Evolutionary conservation across 1,284 basidiomycete genomes (phyloP), one percentile per base, ranked within the genome.

Genomic region (Leccinum angustisporum): DNA sequence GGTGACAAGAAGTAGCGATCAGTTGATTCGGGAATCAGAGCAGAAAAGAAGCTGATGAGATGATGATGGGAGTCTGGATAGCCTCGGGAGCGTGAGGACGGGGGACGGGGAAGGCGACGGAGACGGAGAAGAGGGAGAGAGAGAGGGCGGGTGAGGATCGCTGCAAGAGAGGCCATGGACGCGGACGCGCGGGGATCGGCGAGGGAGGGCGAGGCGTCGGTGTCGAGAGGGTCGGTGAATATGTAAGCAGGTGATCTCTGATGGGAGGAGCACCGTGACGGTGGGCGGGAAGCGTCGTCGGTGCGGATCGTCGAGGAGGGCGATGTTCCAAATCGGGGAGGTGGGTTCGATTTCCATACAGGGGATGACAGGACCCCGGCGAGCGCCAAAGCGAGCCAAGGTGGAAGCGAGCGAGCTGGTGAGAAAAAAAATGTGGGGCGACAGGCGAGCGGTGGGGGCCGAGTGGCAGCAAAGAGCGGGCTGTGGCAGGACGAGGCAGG

Each of bases 261-360:
- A 59, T 53, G 64, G 25, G 55, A 56, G 61, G 50, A 54, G 57
- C 65, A 57, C 33, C 18, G 46, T 48, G 18, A 21, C 11, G 59
- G 61, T 64, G 56, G 56, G 68, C 61, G 68, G 68, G 64, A 54
- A 58, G 52, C 5, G 54, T 58, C 62, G 72, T 68, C 72, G 73
- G 73, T 56, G 72, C 63, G 71, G 72, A 76, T 72, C 72, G 71
- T 71, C 69, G 69, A 65, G 59, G 67, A 61, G 55, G 59, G 40
- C 18, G n/a, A 43, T 1, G 9, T 57, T 30, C 71, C 60, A 61
- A 48, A 73, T 62, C 51, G 61, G 62, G 63, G 34, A 48, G 2
- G 25, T 31, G 57, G n/a, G 61, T 70, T 65, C 63, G 63, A 69
- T 72, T 64, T 66, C 73, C 61, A 68, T 52, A 64, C 9, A 48